These are phyloP conservation scores for Phytophthora citricola DNA, from an alignment of 352 stramenopile genomes.

Conservation along the genomic window DNA sequence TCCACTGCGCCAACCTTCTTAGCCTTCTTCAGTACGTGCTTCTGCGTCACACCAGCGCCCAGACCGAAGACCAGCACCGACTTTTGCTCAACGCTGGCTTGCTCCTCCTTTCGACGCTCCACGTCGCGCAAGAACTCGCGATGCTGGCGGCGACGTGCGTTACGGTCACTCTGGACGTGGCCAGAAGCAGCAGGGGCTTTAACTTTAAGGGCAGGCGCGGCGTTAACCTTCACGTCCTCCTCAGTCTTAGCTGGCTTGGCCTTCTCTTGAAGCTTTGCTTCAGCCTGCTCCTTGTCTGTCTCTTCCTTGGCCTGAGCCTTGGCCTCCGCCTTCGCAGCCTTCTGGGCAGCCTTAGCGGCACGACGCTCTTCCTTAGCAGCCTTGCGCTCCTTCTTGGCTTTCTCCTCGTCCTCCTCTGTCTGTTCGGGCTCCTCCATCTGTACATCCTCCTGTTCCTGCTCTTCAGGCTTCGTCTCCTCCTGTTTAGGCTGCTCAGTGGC, in stretches of 20 bases:
- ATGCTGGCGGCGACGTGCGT: constrained; percentile 76
- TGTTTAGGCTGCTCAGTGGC: constrained; percentile 9
- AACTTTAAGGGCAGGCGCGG: constrained; percentile 5
- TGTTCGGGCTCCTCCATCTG: constrained; percentile 24
- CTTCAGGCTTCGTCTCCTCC: constrained; percentile 20
- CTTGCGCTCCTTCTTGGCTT: constrained; percentile 27
- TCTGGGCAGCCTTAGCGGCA: constrained; percentile 28
- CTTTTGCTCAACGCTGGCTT: constrained; percentile 62
- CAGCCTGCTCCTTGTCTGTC: constrained; percentile 1
- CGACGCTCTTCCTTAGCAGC: constrained; percentile 36
- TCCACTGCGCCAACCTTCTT: constrained; percentile 71
- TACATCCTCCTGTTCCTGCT: constrained; percentile 24
- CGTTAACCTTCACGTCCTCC: constrained; percentile 39
- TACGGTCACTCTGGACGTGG: constrained; percentile 80
- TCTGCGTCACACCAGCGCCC: constrained; percentile 71
- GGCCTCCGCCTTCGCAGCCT: constrained; percentile 24
- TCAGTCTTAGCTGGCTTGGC: constrained; percentile 15
- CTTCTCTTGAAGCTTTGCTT: constrained; percentile 27
- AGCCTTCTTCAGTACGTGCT: constrained; percentile 81
- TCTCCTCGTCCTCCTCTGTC: constrained; percentile 21
- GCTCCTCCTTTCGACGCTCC: constrained; percentile 64
- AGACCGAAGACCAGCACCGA: constrained; percentile 81
- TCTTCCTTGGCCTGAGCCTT: constrained; percentile 22
- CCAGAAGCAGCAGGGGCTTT: constrained; percentile 2
- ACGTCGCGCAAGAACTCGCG: constrained; percentile 81